Evolutionary conservation across 192 early-diverging fungal species (phyloP).

Genomic region (Backusella tarrabulga): DNA sequence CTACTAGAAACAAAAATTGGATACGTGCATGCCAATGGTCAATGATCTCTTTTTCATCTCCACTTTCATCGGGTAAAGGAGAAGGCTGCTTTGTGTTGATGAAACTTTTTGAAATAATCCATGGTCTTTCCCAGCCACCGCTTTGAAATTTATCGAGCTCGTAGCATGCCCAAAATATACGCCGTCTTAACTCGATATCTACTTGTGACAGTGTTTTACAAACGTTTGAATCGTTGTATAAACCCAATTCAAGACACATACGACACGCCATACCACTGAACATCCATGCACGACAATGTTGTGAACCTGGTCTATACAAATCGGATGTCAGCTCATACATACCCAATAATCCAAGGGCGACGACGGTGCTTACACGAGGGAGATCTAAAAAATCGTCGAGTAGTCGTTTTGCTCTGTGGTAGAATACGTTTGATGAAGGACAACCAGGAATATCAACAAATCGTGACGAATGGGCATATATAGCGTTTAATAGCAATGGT

Average conservation of each 20-base stretch:
- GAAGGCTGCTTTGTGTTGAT: background rate
- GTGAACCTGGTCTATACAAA: slow-evolving; percentile 7
- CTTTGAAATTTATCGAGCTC: slow-evolving; percentile 24
- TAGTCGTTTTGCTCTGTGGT: slow-evolving; percentile 23
- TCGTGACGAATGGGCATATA: slow-evolving; percentile 27
- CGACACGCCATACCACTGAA: slow-evolving; percentile 32
- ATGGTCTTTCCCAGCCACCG: slow-evolving; percentile 13
- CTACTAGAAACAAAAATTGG: slow-evolving; percentile 7
- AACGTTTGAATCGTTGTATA: slow-evolving; percentile 11
- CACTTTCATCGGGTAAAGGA: background rate
- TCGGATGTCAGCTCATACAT: slow-evolving; percentile 1
- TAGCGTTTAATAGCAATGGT: slow-evolving; percentile 25
- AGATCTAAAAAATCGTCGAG: slow-evolving; percentile 36
- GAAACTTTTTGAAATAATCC: background rate
- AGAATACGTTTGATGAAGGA: slow-evolving; percentile 27
- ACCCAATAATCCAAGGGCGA: slow-evolving; percentile 11
- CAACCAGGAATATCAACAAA: slow-evolving; percentile 8
- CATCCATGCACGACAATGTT: slow-evolving; percentile 25
- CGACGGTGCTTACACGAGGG: slow-evolving; percentile 25
- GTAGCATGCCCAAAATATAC: slow-evolving; percentile 21
- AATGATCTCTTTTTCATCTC: background rate
- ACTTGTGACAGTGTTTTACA: background rate
- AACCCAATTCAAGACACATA: slow-evolving; percentile 25
- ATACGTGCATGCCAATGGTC: slow-evolving; percentile 12
- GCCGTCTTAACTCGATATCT: slow-evolving; percentile 14